Conservation (phyloP, 1,284 basidiomycete species). For the Exobasidium rhododendri region DNA sequence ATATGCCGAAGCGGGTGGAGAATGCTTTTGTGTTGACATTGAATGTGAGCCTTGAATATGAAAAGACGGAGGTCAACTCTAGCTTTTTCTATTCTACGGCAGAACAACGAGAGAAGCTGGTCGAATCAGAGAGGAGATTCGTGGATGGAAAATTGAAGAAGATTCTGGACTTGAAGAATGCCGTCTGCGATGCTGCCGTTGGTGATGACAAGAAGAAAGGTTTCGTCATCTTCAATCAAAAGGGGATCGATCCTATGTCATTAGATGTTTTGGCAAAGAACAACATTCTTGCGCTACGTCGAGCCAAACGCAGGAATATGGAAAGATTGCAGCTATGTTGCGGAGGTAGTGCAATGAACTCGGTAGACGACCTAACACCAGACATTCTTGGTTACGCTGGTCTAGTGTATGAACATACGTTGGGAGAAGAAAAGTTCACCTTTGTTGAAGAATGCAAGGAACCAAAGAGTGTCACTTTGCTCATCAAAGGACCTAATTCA, state of each 20-base stretch:
- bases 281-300: conserved; percentile 86
- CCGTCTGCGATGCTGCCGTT: conserved; percentile 68
- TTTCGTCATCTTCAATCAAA: conserved; percentile 98
- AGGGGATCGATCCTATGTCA: conserved; percentile 97
- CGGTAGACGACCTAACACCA: conserved; percentile 90
- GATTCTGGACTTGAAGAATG: conserved; percentile 94
- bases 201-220: conserved; percentile 63
- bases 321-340: conserved; percentile 66
- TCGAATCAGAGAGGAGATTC: conserved; percentile 92
- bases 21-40: conserved; percentile 93
- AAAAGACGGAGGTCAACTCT: conserved; percentile 99
- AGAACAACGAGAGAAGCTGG: conserved; percentile 96
- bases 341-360: conserved; percentile 94
- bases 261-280: conserved; percentile 96
- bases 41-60: conserved; percentile 97
- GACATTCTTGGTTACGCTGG: conserved; percentile 94
- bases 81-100: conserved; percentile 99
- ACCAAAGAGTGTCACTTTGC: conserved; percentile 92
- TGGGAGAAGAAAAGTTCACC: conserved; percentile 98
- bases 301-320: conserved; percentile 79
- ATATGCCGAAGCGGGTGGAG: conserved; percentile 98
- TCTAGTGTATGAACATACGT: conserved; percentile 96
- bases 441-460: conserved; percentile 95
- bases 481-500: conserved; percentile 83
- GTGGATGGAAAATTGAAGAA: conserved; percentile 93